These are phyloP conservation scores for Ustilago sp. DNA, from an alignment of 1,284 basidiomycete genomes.

Conservation along the genomic window DNA sequence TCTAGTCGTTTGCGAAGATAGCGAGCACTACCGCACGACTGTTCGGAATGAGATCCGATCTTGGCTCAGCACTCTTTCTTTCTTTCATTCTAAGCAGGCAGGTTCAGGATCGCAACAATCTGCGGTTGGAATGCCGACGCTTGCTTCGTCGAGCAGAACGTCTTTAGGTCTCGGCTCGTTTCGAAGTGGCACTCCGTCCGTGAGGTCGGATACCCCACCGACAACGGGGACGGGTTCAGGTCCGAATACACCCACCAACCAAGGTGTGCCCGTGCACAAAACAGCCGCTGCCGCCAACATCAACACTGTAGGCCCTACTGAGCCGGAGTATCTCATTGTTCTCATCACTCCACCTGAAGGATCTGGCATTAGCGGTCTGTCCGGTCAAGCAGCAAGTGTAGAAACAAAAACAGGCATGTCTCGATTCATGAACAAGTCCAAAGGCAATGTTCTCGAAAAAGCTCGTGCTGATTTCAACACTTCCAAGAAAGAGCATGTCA, in stretches of 20 bases:
- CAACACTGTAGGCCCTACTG: slow-evolving; percentile 20
- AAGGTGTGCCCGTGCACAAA: slow-evolving; percentile 14
- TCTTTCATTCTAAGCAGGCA: slow-evolving; percentile 38
- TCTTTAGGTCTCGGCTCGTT: slow-evolving; percentile 39
- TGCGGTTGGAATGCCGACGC: slow-evolving; percentile 20
- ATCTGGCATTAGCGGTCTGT: slow-evolving; percentile 70
- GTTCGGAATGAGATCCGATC: slow-evolving; percentile 65
- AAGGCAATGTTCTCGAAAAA: slow-evolving; percentile 87
- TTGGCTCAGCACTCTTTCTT: slow-evolving; percentile 64
- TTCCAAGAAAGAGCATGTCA: slow-evolving; percentile 79
- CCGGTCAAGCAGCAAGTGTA: slow-evolving; percentile 79
- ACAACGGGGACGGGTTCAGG: slow-evolving; percentile 23
- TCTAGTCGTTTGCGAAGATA: slow-evolving; percentile 66
- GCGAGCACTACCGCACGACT: slow-evolving; percentile 64
- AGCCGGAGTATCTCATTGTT: slow-evolving; percentile 66
- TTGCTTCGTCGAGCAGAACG: slow-evolving; percentile 25
- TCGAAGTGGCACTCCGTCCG: slow-evolving; percentile 35
- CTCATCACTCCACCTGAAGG: slow-evolving; percentile 61
- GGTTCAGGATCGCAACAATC: slow-evolving; percentile 4
- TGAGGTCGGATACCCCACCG: slow-evolving; percentile 35
- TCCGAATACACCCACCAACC: slow-evolving; percentile 41
- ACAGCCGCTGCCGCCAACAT: background rate
- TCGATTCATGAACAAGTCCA: slow-evolving; percentile 79
- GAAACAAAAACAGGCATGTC: slow-evolving; percentile 52
- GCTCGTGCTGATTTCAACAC: slow-evolving; percentile 91